A percentile compares a stretch with the other conserved stretches of the same genome.
These are phyloP conservation scores for Diacronema lutheri DNA, from an alignment of 78 protist genomes.

Conservation along the genomic window DNA sequence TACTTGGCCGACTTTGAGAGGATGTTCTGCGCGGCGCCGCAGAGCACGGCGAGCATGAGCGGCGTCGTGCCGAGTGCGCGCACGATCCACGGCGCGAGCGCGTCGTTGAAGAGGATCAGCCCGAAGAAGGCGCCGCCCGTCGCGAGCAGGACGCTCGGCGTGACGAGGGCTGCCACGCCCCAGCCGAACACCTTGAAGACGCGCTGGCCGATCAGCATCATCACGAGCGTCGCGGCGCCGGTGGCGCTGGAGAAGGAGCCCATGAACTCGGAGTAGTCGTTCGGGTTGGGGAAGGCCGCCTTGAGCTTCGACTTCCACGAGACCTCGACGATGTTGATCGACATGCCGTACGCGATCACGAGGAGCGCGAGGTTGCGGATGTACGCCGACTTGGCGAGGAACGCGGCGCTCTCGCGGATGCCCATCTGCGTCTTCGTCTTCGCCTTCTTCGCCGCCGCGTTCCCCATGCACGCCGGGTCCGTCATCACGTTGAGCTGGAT, in stretches of 20 bases:
- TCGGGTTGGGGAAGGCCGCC: conserved; percentile 22
- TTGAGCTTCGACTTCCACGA: not conserved
- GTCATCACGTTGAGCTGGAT: not conserved
- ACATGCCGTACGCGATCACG: conserved; percentile 12
- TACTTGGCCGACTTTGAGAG: conserved; percentile 1
- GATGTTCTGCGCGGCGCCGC: conserved; percentile 16
- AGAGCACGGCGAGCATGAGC: conserved; percentile 4
- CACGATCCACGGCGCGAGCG: not conserved
- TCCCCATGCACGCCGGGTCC: not conserved
- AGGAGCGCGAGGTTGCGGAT: conserved; percentile 7
- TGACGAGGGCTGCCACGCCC: conserved; percentile 1
- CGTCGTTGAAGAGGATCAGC: not conserved
- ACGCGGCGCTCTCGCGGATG: not conserved
- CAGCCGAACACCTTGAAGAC: conserved; percentile 1
- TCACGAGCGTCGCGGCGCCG: not conserved
- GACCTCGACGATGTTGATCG: conserved; percentile 13
- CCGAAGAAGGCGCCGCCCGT: conserved; percentile 3
- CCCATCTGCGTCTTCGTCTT: not conserved
- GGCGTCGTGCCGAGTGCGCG: conserved; percentile 1
- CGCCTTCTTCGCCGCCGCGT: not conserved
- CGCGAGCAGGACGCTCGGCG: not conserved
- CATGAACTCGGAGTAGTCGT: conserved; percentile 6
- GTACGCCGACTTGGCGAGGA: not conserved
- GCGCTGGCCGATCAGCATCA: not conserved
- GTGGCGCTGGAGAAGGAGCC: not conserved